A percentile compares a stretch with the other conserved stretches of the same genome.
Conservation (phyloP, 2,329 filamentous ascomycete genomes). For the Alternaria viburni region DNA sequence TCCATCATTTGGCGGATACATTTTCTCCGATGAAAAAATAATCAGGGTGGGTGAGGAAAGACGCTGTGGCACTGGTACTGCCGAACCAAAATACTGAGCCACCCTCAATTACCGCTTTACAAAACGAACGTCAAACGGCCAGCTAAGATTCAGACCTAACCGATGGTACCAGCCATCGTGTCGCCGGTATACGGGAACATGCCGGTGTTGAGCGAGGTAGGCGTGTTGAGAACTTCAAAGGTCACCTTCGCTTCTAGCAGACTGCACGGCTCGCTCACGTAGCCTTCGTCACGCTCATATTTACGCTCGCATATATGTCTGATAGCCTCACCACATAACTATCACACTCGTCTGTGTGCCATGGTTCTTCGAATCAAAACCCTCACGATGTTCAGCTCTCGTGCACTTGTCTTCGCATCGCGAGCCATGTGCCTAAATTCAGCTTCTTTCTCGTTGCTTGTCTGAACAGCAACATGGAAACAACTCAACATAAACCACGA, state of each 20-base stretch:
- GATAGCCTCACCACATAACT: not conserved
- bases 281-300: not conserved
- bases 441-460: not conserved
- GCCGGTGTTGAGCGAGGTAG: not conserved
- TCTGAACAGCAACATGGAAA: not conserved
- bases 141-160: not conserved
- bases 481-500: not conserved
- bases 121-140: not conserved
- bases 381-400: not conserved
- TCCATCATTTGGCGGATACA: not conserved
- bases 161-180: not conserved
- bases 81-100: not conserved
- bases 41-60: not conserved
- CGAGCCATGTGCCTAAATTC: not conserved
- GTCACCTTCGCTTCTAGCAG: not conserved
- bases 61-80: not conserved
- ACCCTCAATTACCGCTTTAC: not conserved
- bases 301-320: not conserved
- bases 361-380: not conserved
- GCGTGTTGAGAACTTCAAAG: not conserved
- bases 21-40: constrained; percentile 1
- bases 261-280: not conserved
- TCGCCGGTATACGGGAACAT: not conserved
- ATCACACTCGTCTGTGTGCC: not conserved
- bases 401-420: not conserved